Conservation (phyloP, 2,329 filamentous ascomycete species). For the Penicillium olsonii region DNA sequence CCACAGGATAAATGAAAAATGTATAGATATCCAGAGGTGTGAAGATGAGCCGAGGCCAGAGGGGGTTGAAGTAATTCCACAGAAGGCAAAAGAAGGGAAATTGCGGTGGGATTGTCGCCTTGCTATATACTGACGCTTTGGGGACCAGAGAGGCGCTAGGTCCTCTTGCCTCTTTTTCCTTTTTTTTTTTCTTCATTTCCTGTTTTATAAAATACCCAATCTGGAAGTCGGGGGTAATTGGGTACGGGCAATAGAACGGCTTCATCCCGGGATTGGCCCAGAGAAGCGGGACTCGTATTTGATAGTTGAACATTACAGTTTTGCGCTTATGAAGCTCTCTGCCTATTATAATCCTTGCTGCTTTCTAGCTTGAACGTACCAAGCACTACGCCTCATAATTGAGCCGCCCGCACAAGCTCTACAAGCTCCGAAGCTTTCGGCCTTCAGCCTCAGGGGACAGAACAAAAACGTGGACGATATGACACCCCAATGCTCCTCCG, state of each 20-base stretch:
- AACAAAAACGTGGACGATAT: too few relatives aligned
- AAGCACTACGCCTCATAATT: not conserved
- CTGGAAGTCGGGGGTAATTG: too few relatives aligned
- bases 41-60: not conserved
- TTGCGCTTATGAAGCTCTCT: not conserved
- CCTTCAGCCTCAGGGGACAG: not conserved
- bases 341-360: not conserved
- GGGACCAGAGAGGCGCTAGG: not conserved
- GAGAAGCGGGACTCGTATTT: not conserved
- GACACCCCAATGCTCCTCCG: too few relatives aligned
- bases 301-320: not conserved
- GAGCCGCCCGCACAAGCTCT: not conserved
- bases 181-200: constrained; percentile 1
- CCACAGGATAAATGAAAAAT: not conserved
- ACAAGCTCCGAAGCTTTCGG: not conserved
- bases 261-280: not conserved
- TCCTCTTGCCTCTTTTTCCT: not conserved
- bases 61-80: not conserved
- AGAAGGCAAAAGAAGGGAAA: not conserved
- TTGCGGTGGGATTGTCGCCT: constrained; percentile 5
- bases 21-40: not conserved
- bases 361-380: not conserved
- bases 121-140: constrained; percentile 18
- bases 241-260: too few relatives aligned
- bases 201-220: constrained; percentile 5